Evolutionary conservation across 2,329 filamentous ascomycete genomes (phyloP), one percentile per base, ranked within the genome.

Genomic region (Chaetomium strumarium): DNA sequence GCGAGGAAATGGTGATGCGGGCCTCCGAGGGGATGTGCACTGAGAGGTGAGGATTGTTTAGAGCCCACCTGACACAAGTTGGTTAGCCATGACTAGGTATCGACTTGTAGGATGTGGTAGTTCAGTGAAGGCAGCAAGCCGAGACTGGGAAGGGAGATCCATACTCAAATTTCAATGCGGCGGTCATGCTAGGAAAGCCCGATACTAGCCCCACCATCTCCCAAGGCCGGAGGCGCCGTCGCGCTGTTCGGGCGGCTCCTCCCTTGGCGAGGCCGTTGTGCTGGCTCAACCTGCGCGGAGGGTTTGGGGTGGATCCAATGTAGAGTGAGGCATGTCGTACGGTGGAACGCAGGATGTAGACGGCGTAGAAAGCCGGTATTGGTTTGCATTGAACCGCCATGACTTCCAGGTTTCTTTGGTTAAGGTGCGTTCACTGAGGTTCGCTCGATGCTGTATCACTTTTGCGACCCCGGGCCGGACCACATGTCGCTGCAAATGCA

Each of bases 141-240:
- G 29, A 36, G 46, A 17, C n/a, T 47, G 39, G 30, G 41, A 60
- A 24, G 30, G n/a, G 19, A 19, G 49, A n/a, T n/a, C n/a, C 83
- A 66, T 76, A 93, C 86, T 97, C 92, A 65, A 99, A 97, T 65
- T 97, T 92, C 58, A 99, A 72, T 1, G 93, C 93, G 0, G 88
- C 90, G 34, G 92, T 82, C 63, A 85, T 85, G 60, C 87, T 92
- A 0, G 88, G 90, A 59, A 99, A 99, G 0, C 92, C 92, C 7
- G 88, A 87, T 1, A 97, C 86, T 6, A 96, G 75, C 38, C 83
- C 84, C 2, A 88, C 80, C 86, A 96, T 95, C 65, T 95, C 88
- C 90, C 93, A 97, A 0, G 93, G 93, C 39, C 89, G 79, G 56
- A 91, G 70, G 4, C 70, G 82, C 43, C 74, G 70, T 48, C 80